Percentiles rank a stretch among this genome's conserved stretches.
Conservation (phyloP, 2,329 filamentous ascomycete species). For the Xylogone sp. region DNA sequence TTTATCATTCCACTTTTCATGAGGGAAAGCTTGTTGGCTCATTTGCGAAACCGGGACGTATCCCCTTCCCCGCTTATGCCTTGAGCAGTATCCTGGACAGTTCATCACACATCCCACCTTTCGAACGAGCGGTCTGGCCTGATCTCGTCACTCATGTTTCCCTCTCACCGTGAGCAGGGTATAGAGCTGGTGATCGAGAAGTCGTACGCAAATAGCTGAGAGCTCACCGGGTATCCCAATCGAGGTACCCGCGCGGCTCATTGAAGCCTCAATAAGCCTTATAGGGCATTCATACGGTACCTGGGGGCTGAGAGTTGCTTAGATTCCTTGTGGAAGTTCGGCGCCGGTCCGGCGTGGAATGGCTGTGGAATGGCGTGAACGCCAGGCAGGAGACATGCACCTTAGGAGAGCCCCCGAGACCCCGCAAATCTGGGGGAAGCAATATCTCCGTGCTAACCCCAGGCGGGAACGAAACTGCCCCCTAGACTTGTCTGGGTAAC, state of each 20-base stretch:
- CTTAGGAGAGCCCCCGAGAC: neutral
- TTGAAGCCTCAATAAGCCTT: neutral
- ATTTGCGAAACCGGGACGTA: too few species aligned
- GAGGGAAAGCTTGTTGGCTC: too few species aligned
- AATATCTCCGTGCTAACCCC: neutral
- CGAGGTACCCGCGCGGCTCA: neutral
- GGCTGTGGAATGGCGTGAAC: neutral
- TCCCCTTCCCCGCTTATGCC: too few species aligned
- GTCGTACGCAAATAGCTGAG: neutral
- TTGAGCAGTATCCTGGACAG: too few species aligned
- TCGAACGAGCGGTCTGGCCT: neutral
- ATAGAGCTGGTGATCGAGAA: neutral
- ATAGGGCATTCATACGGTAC: neutral
- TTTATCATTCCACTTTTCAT: too few species aligned
- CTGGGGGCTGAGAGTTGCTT: neutral
- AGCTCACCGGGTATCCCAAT: neutral
- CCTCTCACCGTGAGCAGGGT: neutral
- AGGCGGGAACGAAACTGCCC: neutral
- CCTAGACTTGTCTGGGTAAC: neutral
- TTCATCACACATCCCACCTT: neutral
- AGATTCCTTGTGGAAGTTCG: neutral
- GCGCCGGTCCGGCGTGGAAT: neutral
- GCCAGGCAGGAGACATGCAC: too few species aligned
- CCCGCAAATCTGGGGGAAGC: neutral
- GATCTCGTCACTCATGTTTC: neutral